phyloP scores from a whole-genome alignment of 345 rosid species.

The Gossypium rotundifolium region DNA sequence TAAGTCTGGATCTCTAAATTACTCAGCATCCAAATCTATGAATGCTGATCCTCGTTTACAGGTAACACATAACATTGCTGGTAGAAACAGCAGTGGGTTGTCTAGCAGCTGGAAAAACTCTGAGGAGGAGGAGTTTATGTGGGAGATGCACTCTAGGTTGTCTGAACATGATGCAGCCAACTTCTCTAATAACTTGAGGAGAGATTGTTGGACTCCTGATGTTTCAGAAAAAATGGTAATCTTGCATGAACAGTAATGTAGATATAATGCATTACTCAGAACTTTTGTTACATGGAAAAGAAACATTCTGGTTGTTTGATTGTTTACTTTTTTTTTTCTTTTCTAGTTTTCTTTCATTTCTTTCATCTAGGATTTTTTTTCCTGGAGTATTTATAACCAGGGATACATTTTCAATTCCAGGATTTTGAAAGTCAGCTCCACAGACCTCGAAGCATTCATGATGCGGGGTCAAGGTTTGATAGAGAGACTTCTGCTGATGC shows the following conservation, averaged over 20 bases:
- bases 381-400: neutral
- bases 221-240: conserved; percentile 74
- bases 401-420: conserved; percentile 27
- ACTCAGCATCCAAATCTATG: conserved; percentile 39
- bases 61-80: conserved; percentile 29
- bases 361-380: neutral
- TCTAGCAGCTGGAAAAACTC: conserved; percentile 87
- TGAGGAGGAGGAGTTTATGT: conserved; percentile 94
- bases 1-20: conserved; percentile 50
- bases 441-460: conserved; percentile 36
- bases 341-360: neutral
- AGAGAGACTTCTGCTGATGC: conserved; percentile 34
- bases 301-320: neutral
- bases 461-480: conserved; percentile 33
- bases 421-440: conserved; percentile 45
- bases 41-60: conserved; percentile 32
- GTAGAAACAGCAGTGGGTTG: conserved; percentile 37
- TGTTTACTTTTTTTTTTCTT: neutral
- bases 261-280: neutral
- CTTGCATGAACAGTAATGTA: neutral
- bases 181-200: conserved; percentile 6
- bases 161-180: conserved; percentile 29
- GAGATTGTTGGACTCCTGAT: conserved; percentile 47
- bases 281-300: neutral
- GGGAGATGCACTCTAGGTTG: conserved; percentile 59